phyloP scores from a whole-genome alignment of 805 yeast species.

The Isabelozyma gotoi region DNA sequence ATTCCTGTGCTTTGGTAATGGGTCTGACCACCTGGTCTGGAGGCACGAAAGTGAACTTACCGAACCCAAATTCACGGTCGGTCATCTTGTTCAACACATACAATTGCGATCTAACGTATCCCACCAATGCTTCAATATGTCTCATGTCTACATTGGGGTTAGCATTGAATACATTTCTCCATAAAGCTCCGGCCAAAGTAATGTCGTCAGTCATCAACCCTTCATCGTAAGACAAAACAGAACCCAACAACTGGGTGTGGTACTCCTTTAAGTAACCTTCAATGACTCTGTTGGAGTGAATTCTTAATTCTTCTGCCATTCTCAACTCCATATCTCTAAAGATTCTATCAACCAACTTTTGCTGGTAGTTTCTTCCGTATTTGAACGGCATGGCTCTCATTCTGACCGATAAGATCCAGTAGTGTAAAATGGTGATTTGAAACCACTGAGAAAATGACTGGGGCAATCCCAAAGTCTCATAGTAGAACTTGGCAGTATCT shows the following conservation, averaged over 20 bases:
- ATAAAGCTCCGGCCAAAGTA: slow-evolving; percentile 72
- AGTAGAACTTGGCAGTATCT: slow-evolving; percentile 78
- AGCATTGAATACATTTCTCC: slow-evolving; percentile 92
- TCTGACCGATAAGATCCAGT: slow-evolving; percentile 91
- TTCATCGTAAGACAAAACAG: slow-evolving; percentile 89
- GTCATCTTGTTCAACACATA: slow-evolving; percentile 83
- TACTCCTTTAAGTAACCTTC: slow-evolving; percentile 88
- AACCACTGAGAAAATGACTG: slow-evolving; percentile 94
- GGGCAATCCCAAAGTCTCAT: slow-evolving; percentile 79
- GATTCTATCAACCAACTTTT: slow-evolving; percentile 82
- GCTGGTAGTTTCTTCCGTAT: slow-evolving; percentile 87
- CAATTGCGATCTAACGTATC: slow-evolving; percentile 84
- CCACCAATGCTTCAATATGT: slow-evolving; percentile 84
- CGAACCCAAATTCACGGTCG: slow-evolving; percentile 92
- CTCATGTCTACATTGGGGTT: slow-evolving; percentile 77
- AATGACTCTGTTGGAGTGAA: slow-evolving; percentile 75
- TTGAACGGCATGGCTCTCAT: slow-evolving; percentile 96
- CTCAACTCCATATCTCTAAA: slow-evolving; percentile 89
- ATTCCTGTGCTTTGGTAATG: slow-evolving; percentile 64
- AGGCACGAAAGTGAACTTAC: slow-evolving; percentile 79
- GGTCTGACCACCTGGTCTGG: slow-evolving; percentile 78
- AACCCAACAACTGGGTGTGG: slow-evolving; percentile 86
- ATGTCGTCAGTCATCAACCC: slow-evolving; percentile 79
- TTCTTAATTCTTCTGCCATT: slow-evolving; percentile 82
- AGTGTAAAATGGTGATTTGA: slow-evolving; percentile 85